Evolutionary conservation across 305 asterid genomes (phyloP), one percentile per base, ranked within the genome.

Genomic region (Striga hermonthica): DNA sequence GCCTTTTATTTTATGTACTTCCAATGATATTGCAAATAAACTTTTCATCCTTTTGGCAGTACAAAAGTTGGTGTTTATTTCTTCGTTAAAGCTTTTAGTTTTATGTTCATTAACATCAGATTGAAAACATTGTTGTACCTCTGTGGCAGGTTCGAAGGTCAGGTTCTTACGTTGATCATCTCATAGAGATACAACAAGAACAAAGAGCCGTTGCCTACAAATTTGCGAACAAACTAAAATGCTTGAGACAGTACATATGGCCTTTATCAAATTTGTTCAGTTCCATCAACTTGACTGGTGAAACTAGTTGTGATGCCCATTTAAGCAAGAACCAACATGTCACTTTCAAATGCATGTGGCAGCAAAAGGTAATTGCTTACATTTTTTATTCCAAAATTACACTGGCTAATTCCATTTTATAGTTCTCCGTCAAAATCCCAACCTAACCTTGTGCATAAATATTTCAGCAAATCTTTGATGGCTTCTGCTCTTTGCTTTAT

Each of bases 391-490:
- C 5, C 39, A 40, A 54, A 22, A 64, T 49, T 54, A 65, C 14
- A 44, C 57, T 62, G 1, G 28, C 31, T 55, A 60, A 39, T 52
- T 16, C 37, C 57, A 40, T 60, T 54, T 49, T 57, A 14, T 62
- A 22, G 57, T 9, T 6, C 68, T 59, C 31, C 2, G 31, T 60
- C 59, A 55, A 57, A 57, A 55, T 28, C 58, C 72, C 65, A 38
- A 68, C 67, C 36, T 60, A 55, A 47, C 59, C 38, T 64, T 69
- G 35, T 55, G 28, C 64, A 37, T 36, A 72, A 22, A 22, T 69
- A 15, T 61, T 83, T 83, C 90, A 93, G 99, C 93, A 90, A 86
- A 74, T 94, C 52, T 78, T 88, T 78, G 98, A 88, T 78, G 78
- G 76, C 78, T 72, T 91, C 72, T 85, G 78, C 79, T 68, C 82